phyloP scores from a whole-genome alignment of 331 rosid species.

The Malus hybrid region DNA sequence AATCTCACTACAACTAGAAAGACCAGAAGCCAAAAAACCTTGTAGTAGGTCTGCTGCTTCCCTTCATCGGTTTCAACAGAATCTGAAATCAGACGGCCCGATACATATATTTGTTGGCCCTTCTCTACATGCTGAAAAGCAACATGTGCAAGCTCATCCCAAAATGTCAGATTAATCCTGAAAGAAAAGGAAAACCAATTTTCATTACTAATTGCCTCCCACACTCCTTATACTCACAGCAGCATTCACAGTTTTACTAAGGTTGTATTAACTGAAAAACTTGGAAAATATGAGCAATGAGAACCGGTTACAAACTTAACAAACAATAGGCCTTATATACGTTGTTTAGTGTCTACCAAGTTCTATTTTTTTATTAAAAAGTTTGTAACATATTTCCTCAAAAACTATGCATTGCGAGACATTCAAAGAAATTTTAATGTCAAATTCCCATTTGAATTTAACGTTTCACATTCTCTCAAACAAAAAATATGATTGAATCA shows the following conservation, averaged over 20 bases:
- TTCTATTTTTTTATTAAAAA: no score
- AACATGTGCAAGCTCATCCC: constrained; percentile 80
- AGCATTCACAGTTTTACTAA: not conserved
- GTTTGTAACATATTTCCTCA: no score
- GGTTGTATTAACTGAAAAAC: no score
- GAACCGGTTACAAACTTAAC: no score
- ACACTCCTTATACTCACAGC: not conserved
- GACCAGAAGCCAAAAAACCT: constrained; percentile 36
- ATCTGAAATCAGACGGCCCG: constrained; percentile 73
- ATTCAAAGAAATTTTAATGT: not conserved
- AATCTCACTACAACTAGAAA: not conserved
- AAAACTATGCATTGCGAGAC: not conserved
- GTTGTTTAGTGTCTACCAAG: no score
- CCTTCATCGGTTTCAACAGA: constrained; percentile 63
- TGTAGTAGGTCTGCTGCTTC: constrained; percentile 73
- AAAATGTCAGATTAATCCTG: constrained; percentile 73
- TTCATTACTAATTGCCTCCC: not conserved
- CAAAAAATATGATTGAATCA: no score
- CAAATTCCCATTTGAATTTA: not conserved
- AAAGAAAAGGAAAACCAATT: not conserved
- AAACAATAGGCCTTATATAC: no score
- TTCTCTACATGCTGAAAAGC: constrained; percentile 72
- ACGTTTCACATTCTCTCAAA: not conserved
- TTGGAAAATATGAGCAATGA: no score
- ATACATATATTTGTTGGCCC: constrained; percentile 67